phyloP scores from a whole-genome alignment of 176 grass and related monocot genomes.

The Saccharum officinarum region DNA sequence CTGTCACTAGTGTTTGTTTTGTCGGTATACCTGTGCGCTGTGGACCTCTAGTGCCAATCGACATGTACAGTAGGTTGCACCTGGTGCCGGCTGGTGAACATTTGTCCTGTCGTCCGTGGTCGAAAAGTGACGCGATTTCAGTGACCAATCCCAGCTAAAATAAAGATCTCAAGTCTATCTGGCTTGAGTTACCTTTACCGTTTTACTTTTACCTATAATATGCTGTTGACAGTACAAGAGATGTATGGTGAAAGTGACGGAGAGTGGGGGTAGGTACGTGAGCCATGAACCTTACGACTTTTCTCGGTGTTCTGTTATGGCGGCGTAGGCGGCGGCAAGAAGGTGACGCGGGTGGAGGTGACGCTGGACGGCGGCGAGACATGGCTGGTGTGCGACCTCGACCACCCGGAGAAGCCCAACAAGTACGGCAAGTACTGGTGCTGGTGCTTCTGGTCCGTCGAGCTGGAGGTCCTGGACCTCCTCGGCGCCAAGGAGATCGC shows the following conservation, averaged over 20 bases:
- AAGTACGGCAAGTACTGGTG: slow-evolving; percentile 96
- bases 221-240: background rate
- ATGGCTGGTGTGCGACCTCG: slow-evolving; percentile 69
- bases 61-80: background rate
- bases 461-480: slow-evolving; percentile 77
- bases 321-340: slow-evolving; percentile 66
- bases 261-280: background rate
- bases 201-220: background rate
- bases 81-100: slow-evolving; percentile 9
- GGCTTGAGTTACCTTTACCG: background rate
- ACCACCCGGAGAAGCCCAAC: slow-evolving; percentile 83
- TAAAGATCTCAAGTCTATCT: background rate
- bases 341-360: slow-evolving; percentile 89
- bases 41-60: no score
- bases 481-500: slow-evolving; percentile 91
- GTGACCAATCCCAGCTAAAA: background rate
- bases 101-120: background rate
- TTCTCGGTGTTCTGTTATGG: background rate
- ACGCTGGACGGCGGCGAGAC: slow-evolving; percentile 91
- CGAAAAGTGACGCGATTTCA: background rate
- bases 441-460: slow-evolving; percentile 98
- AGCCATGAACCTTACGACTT: background rate
- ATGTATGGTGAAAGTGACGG: background rate
- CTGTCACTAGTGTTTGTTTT: background rate
- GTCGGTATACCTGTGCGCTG: background rate